Evolutionary conservation across 129 eudicot species (phyloP).

Genomic region (Lonicera japonica): DNA sequence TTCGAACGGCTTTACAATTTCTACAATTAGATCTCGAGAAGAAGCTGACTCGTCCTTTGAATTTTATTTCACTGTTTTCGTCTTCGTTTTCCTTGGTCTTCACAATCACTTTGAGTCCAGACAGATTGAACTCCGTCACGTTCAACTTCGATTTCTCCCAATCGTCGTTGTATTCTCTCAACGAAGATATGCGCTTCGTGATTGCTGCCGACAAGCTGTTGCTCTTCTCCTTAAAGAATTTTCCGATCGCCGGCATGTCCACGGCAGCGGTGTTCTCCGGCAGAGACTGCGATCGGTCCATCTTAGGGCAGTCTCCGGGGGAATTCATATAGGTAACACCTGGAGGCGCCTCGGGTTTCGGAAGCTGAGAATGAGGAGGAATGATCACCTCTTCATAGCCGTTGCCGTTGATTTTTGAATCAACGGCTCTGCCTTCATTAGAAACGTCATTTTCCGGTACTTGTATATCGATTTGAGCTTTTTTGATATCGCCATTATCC

Average conservation of each 20-base stretch:
- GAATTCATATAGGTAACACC: slow-evolving; percentile 21
- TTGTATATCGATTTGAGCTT: background rate
- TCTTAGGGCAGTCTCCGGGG: slow-evolving; percentile 6
- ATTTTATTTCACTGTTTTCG: slow-evolving; percentile 18
- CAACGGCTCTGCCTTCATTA: slow-evolving; percentile 7
- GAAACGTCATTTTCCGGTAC: background rate
- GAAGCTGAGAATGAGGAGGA: slow-evolving; percentile 50
- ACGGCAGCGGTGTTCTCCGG: slow-evolving; percentile 39
- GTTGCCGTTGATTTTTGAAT: slow-evolving; percentile 11
- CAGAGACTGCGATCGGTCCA: slow-evolving; percentile 32
- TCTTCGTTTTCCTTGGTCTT: slow-evolving; percentile 26
- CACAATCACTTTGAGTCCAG: slow-evolving; percentile 67
- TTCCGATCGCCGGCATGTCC: slow-evolving; percentile 60
- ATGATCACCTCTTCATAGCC: slow-evolving; percentile 18
- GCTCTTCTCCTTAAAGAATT: slow-evolving; percentile 59
- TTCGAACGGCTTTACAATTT: slow-evolving; percentile 73
- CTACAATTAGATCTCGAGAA: slow-evolving; percentile 85
- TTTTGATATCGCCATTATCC: background rate
- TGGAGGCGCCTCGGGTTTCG: slow-evolving; percentile 66
- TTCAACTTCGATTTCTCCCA: slow-evolving; percentile 11
- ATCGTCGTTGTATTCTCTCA: slow-evolving; percentile 19
- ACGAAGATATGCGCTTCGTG: slow-evolving; percentile 48
- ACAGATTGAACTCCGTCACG: slow-evolving; percentile 64
- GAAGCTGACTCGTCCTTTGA: slow-evolving; percentile 73
- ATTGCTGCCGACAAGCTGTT: slow-evolving; percentile 60